These are phyloP conservation scores for Inosperma sp. DNA, from an alignment of 768 basidiomycete genomes.

Conservation along the genomic window DNA sequence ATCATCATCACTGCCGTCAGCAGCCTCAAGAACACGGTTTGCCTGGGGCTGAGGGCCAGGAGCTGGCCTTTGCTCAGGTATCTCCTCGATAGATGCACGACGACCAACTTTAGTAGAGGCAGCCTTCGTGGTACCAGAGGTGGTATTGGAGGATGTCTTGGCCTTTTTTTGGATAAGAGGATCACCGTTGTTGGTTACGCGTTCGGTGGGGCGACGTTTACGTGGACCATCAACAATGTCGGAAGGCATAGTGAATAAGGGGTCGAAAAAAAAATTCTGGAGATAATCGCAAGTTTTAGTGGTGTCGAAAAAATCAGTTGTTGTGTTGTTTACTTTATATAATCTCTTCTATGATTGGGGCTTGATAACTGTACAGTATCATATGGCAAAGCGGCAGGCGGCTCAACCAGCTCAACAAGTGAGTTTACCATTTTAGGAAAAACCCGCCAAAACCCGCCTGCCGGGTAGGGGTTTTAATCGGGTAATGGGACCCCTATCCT, in stretches of 20 bases:
- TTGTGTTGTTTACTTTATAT: not conserved
- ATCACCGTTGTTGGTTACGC: not conserved
- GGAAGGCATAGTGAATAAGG: no score
- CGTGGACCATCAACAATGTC: constrained; percentile 1
- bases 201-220: not conserved
- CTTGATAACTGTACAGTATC: not conserved
- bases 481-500: constrained; percentile 9
- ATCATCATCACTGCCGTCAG: not conserved
- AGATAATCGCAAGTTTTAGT: not conserved
- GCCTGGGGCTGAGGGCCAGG: not conserved
- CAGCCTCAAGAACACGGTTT: not conserved
- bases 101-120: not conserved
- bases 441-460: constrained; percentile 1
- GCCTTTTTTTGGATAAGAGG: constrained; percentile 3
- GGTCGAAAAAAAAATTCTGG: not conserved
- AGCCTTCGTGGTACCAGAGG: not conserved
- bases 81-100: not conserved
- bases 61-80: not conserved
- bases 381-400: not conserved
- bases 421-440: constrained; percentile 1
- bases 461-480: constrained; percentile 10
- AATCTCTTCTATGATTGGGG: not conserved
- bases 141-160: not conserved
- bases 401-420: not conserved
- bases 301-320: not conserved